phyloP scores from a whole-genome alignment of 1,284 basidiomycete species.

The Cryptococcus jaspeensis region DNA sequence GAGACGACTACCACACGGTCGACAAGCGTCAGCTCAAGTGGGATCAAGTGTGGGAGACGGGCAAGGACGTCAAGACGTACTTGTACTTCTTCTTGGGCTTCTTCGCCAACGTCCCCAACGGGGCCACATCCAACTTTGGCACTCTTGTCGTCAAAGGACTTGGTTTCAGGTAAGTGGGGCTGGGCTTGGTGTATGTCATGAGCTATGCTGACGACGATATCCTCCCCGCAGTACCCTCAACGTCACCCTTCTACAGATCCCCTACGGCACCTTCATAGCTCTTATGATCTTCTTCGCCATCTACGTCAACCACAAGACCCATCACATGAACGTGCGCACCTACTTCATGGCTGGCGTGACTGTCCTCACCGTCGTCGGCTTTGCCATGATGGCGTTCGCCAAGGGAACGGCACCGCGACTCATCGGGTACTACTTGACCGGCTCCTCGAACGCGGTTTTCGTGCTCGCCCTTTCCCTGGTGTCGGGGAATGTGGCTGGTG shows the following conservation, averaged over 20 bases:
- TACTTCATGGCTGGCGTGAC: conserved; percentile 31
- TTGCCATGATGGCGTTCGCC: conserved; percentile 35
- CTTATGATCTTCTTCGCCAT: conserved; percentile 31
- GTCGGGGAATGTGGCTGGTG: conserved; percentile 53
- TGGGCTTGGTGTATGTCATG: neutral
- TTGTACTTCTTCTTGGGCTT: conserved; percentile 44
- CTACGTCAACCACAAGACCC: conserved; percentile 30
- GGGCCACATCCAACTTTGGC: conserved; percentile 28
- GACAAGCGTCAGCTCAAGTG: conserved; percentile 49
- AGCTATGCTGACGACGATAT: neutral
- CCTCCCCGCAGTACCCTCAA: conserved; percentile 25
- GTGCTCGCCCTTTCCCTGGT: conserved; percentile 52
- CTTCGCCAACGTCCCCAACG: conserved; percentile 44
- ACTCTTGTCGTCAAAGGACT: conserved; percentile 36
- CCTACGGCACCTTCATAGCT: conserved; percentile 40
- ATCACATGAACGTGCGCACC: conserved; percentile 31
- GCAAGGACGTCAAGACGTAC: conserved; percentile 47
- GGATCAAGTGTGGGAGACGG: conserved; percentile 47
- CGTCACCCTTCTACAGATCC: conserved; percentile 42
- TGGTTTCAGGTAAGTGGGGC: conserved; percentile 17
- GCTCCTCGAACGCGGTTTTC: conserved; percentile 52
- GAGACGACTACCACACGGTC: conserved; percentile 49
- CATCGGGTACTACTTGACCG: conserved; percentile 46
- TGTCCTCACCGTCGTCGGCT: conserved; percentile 34
- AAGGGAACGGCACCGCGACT: conserved; percentile 26